Base-by-base conservation (phyloP, 192 early-diverging fungal species). In the Backusella liffmaniae region DNA sequence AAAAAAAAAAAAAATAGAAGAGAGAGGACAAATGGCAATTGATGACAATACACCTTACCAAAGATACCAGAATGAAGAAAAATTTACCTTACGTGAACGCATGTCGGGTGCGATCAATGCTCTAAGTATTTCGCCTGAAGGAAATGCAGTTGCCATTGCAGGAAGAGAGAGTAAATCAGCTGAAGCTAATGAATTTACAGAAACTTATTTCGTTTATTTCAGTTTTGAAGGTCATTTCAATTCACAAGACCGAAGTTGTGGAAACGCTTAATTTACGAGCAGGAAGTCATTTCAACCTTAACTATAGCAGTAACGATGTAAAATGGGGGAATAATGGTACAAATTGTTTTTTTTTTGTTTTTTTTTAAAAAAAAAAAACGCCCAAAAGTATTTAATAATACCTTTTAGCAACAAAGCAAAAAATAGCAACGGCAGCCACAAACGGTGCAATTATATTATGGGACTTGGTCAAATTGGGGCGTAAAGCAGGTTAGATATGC, bases 381-480 rank as follows among this genome's bases (percentile, higher is more conserved):
- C 21, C 34, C 3, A 41, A 39, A 36, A n/a, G 15, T 74, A 78
- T 70, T 39, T 37, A 23, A 18, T 51, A 35, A 66, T 70, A 23
- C 26, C 71, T 73, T 72, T 69, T 82, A 86, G 89, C 71, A 21
- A 85, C 91, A 29, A 87, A 85, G 66, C 84, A 85, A 34, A 94
- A 92, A 70, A 84, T 94, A 36, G 91, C 94, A 0, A 91, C 93
- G 2, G 86, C 91, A 15, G 86, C 91, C 0, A 88, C 85, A 15
- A 92, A 90, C 76, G 93, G 92, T 32, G 85, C 88, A 4, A 93
- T 96, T 51, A 79, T 89, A 34, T 83, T 95, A 6, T 96, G 90
- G 90, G 94, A 96, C 83, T 36, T 90, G 7, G 82, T 84, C 56
- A 85, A 86, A 35, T 34, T 83, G 66, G 70, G 76, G 23, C 65